phyloP scores from a whole-genome alignment of 129 eudicot species.

The Oenanthe sinensis region DNA sequence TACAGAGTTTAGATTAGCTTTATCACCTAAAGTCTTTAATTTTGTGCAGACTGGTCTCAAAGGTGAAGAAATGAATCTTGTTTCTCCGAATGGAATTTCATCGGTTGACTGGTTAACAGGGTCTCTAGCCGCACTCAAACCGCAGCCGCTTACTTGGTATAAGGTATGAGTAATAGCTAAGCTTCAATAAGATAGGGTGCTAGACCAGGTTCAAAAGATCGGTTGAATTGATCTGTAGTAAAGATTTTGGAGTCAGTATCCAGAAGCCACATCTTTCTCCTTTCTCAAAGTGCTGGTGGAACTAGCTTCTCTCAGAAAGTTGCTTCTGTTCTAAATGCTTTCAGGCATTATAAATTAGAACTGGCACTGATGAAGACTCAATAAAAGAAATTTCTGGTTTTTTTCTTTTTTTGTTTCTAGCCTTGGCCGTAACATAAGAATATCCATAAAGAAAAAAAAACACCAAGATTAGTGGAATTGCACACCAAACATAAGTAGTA shows the following conservation, averaged over 20 bases:
- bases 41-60: constrained; percentile 54
- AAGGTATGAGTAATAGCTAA: constrained; percentile 38
- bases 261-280: background rate
- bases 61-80: constrained; percentile 63
- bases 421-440: background rate
- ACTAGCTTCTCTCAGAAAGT: background rate
- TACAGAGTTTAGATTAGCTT: background rate
- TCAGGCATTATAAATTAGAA: background rate
- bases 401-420: background rate
- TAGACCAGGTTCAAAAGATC: background rate
- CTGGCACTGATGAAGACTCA: background rate
- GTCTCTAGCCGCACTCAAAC: constrained; percentile 29
- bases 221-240: background rate
- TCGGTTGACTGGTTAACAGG: constrained; percentile 51
- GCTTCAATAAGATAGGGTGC: background rate
- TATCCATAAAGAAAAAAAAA: background rate
- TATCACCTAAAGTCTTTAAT: background rate
- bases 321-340: background rate
- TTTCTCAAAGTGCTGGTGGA: background rate
- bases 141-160: constrained; percentile 74
- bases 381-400: background rate
- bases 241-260: background rate
- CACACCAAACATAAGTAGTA: background rate
- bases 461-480: background rate
- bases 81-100: constrained; percentile 42